phyloP scores from a whole-genome alignment of 2,329 filamentous ascomycete genomes.

The Cladosporium sp. region DNA sequence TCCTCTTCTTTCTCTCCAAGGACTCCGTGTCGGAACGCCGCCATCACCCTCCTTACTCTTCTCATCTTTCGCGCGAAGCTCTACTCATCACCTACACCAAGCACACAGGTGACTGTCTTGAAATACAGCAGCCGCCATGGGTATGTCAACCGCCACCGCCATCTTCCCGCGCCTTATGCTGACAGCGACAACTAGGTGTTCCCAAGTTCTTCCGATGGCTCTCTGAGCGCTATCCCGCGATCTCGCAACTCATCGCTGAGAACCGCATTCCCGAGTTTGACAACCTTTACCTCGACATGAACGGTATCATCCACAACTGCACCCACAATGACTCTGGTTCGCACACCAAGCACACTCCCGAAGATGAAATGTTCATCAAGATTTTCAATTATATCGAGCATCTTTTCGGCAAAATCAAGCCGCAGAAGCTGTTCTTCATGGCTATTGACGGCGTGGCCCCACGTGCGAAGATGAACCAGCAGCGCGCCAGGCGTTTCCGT shows the following conservation, averaged over 20 bases:
- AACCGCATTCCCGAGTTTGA: constrained; percentile 99
- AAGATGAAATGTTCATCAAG: constrained; percentile 99
- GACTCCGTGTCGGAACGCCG: constrained; percentile 35
- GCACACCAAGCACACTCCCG: constrained; percentile 83
- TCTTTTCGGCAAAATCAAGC: constrained; percentile 97
- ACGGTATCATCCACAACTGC: constrained; percentile 99
- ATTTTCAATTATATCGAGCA: constrained; percentile 99
- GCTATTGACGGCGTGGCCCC: constrained; percentile 97
- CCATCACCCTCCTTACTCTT: constrained; percentile 18
- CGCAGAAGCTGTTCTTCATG: constrained; percentile 98
- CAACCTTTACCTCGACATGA: constrained; percentile 96
- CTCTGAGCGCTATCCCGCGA: constrained; percentile 96
- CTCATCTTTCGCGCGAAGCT: constrained; percentile 10
- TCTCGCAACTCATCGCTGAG: constrained; percentile 96
- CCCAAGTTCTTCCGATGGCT: constrained; percentile 98
- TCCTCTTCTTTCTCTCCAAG: constrained; percentile 27
- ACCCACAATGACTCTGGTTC: constrained; percentile 96
- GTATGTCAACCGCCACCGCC: constrained; percentile 14
- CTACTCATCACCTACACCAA: constrained; percentile 3
- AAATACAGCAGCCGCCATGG: constrained; percentile 25
- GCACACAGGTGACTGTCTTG: constrained; percentile 20
- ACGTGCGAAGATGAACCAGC: constrained; percentile 99
- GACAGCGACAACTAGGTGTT: constrained; percentile 55
- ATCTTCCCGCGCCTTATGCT: constrained; percentile 17
- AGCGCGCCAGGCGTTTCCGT: constrained; percentile 88